phyloP scores from a whole-genome alignment of 768 basidiomycete genomes.

The Mycena filopes region DNA sequence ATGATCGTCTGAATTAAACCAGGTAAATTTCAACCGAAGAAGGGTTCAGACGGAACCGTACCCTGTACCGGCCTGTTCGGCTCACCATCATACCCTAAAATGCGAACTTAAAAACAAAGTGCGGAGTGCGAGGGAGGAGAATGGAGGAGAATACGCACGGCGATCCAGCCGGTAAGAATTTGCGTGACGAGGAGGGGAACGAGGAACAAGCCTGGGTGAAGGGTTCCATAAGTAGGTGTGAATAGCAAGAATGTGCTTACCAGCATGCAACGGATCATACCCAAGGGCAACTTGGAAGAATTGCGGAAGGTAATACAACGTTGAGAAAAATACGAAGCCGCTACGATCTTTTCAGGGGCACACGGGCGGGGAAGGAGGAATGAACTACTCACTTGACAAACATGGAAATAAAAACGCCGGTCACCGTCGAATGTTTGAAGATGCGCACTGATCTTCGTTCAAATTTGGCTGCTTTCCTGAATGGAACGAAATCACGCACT shows the following conservation, averaged over 20 bases:
- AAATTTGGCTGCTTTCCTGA: not conserved
- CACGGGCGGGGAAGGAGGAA: not conserved
- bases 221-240: not conserved
- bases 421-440: slow-evolving; percentile 73
- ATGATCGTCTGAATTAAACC: slow-evolving; percentile 62
- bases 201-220: slow-evolving; percentile 62
- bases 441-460: slow-evolving; percentile 69
- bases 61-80: slow-evolving; percentile 72
- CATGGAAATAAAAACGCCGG: slow-evolving; percentile 75
- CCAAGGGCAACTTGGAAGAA: slow-evolving; percentile 81
- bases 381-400: slow-evolving; percentile 64
- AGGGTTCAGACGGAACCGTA: slow-evolving; percentile 38
- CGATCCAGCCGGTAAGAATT: slow-evolving; percentile 64
- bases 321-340: slow-evolving; percentile 70
- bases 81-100: slow-evolving; percentile 69
- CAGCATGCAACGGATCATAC: slow-evolving; percentile 67
- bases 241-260: slow-evolving; percentile 4
- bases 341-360: slow-evolving; percentile 42
- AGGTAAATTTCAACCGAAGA: not conserved
- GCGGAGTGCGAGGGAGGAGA: no score
- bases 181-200: slow-evolving; percentile 77
- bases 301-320: slow-evolving; percentile 78
- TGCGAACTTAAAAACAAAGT: not conserved
- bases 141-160: slow-evolving; percentile 51
- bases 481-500: slow-evolving; percentile 50